phyloP scores from a whole-genome alignment of 2,329 filamentous ascomycete species.

The Aspergillus pseudotamarii region DNA sequence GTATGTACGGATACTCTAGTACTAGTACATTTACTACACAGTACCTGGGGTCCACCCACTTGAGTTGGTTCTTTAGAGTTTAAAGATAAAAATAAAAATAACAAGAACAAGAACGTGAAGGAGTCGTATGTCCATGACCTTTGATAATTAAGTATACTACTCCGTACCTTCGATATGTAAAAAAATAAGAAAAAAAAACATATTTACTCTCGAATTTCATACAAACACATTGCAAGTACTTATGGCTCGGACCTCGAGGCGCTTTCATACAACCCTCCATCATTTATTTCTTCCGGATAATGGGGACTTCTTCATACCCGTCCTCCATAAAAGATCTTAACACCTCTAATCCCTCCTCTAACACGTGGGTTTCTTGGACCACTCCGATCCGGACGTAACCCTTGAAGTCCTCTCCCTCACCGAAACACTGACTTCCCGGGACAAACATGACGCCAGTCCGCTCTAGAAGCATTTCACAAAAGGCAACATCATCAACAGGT shows the following conservation, averaged over 20 bases:
- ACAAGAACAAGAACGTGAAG: background rate
- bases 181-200: too few relatives aligned
- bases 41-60: background rate
- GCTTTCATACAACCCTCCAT: constrained; percentile 41
- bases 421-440: constrained; percentile 74
- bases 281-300: constrained; percentile 61
- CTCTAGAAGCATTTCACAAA: constrained; percentile 68
- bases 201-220: too few relatives aligned
- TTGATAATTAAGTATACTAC: too few relatives aligned
- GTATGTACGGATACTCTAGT: background rate
- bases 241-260: background rate
- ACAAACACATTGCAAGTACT: too few relatives aligned
- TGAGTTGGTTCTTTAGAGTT: background rate
- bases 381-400: constrained; percentile 78
- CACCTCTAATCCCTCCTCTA: constrained; percentile 64
- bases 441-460: constrained; percentile 72
- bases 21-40: too few relatives aligned
- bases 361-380: constrained; percentile 67
- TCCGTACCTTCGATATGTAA: too few relatives aligned
- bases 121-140: too few relatives aligned
- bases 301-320: constrained; percentile 52
- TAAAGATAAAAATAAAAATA: background rate
- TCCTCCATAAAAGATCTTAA: constrained; percentile 56
- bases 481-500: constrained; percentile 67
- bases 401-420: constrained; percentile 62